Evolutionary conservation across 2,329 filamentous ascomycete species (phyloP).

Genomic region (Colletotrichum truncatum): DNA sequence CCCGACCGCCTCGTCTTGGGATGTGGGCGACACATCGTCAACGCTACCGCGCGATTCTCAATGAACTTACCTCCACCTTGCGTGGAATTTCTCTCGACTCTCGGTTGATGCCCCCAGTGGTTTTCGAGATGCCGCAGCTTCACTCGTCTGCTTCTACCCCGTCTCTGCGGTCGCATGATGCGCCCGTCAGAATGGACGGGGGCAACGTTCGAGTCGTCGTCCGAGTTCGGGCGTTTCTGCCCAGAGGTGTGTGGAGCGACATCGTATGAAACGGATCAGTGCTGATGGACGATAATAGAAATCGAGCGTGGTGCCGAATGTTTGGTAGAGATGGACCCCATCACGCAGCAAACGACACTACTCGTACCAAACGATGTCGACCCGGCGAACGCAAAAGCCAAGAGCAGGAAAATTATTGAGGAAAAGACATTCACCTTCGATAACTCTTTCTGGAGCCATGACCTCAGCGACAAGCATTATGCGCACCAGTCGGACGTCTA

Average conservation of each 20-base stretch:
- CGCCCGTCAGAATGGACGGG: constrained; percentile 67
- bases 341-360: constrained; percentile 85
- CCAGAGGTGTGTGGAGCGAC: constrained; percentile 70
- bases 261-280: not conserved
- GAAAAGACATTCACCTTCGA: constrained; percentile 96
- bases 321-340: constrained; percentile 90
- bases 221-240: constrained; percentile 80
- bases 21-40: constrained; percentile 38
- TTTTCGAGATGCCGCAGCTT: constrained; percentile 46
- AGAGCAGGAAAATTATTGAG: constrained; percentile 79
- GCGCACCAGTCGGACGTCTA: constrained; percentile 94
- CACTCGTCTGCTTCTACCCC: constrained; percentile 81
- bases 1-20: constrained; percentile 27
- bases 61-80: constrained; percentile 50
- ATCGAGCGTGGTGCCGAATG: constrained; percentile 83
- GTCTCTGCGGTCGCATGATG: constrained; percentile 78
- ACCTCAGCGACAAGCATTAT: constrained; percentile 82
- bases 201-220: constrained; percentile 88
- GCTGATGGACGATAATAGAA: constrained; percentile 62
- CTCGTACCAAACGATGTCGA: constrained; percentile 70
- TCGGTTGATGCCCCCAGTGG: constrained; percentile 55
- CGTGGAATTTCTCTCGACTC: constrained; percentile 52
- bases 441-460: constrained; percentile 97
- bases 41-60: constrained; percentile 50
- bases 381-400: constrained; percentile 64